Conservation (phyloP, 176 grass and related monocot genomes). For the Oryza glumipatula region DNA sequence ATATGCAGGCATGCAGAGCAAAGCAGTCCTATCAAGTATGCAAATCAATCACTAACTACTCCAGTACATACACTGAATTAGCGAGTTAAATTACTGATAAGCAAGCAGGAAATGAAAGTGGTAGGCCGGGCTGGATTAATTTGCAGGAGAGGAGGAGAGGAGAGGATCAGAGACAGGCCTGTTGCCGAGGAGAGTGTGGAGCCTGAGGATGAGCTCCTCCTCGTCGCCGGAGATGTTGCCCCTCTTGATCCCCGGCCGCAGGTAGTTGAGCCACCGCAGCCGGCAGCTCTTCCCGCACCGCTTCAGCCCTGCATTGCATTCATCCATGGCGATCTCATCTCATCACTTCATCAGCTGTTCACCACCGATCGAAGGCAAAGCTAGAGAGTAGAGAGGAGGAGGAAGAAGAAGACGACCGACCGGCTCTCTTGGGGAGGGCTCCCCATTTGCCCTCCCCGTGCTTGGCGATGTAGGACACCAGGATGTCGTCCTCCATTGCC, state of each 20-base stretch:
- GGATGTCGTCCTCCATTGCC: constrained; percentile 51
- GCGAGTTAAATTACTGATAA: too few species aligned
- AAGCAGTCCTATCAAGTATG: too few species aligned
- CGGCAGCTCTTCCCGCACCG: constrained; percentile 67
- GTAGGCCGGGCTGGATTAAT: too few species aligned
- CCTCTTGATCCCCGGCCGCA: constrained; percentile 68
- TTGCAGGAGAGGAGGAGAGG: too few species aligned
- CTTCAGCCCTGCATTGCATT: constrained; percentile 61
- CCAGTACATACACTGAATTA: too few species aligned
- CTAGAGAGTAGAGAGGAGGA: neutral
- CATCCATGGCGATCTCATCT: too few species aligned
- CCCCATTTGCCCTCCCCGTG: constrained; percentile 67
- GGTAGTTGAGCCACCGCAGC: constrained; percentile 65
- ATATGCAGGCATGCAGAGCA: too few species aligned
- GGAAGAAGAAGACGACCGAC: neutral
- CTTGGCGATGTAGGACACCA: constrained; percentile 51
- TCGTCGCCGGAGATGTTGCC: constrained; percentile 75
- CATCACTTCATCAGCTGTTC: too few species aligned
- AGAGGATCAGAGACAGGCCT: constrained; percentile 19
- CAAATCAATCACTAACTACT: too few species aligned
- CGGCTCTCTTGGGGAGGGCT: constrained; percentile 53
- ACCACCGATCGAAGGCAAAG: too few species aligned
- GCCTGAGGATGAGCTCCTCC: constrained; percentile 78
- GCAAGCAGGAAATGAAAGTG: too few species aligned
- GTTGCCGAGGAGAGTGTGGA: constrained; percentile 78